Base-by-base conservation (phyloP, 2,329 filamentous ascomycete species). In the Cladosporium sp. region DNA sequence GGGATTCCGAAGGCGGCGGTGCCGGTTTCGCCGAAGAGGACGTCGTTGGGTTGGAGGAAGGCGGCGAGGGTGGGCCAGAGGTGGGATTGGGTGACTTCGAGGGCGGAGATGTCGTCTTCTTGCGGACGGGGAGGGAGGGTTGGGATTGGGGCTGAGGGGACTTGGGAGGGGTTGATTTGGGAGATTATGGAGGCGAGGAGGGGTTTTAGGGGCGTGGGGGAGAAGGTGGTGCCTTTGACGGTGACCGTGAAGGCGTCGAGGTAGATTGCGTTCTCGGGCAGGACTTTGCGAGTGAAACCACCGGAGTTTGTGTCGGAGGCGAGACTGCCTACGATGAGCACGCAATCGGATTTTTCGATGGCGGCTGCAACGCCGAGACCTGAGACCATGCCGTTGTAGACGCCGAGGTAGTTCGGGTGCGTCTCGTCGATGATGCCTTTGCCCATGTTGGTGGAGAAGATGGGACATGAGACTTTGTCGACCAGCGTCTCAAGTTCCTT, bases 351-450 rank as follows among this genome's bases (percentile, higher is more conserved):
- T 0, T 68, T 65, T 58, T 76, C 72, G 16, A 79, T 76, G 4
- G 73, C 77, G 34, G 76, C 72, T 6, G 74, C 70, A 1, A 81
- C 71, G 21, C 79, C 79, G 0, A 77, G 76, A 0, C 71, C 70
- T 14, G 77, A 75, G 7, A 78, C 68, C n/a, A 71, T 69, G 13
- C 80, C 80, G 60, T 80, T 79, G 73, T 79, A 80, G 2, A 79
- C 70, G 8, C 79, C 79, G 18, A 80, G 73, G 61, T 77, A 79
- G 56, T 75, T 70, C n/a, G 74, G 73, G 21, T 78, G 70, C 1
- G 74, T 76, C 66, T 81, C 79, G 66, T 82, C 79, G 23, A 81
- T 71, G 43, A 81, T 72, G 18, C 76, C 76, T 67, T 81, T 82
- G 39, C 78, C 79, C 76, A 80, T 81, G 51, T 77, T 77, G 0